phyloP scores from a whole-genome alignment of 2,329 filamentous ascomycete genomes.

The Aspergillus chevalieri region DNA sequence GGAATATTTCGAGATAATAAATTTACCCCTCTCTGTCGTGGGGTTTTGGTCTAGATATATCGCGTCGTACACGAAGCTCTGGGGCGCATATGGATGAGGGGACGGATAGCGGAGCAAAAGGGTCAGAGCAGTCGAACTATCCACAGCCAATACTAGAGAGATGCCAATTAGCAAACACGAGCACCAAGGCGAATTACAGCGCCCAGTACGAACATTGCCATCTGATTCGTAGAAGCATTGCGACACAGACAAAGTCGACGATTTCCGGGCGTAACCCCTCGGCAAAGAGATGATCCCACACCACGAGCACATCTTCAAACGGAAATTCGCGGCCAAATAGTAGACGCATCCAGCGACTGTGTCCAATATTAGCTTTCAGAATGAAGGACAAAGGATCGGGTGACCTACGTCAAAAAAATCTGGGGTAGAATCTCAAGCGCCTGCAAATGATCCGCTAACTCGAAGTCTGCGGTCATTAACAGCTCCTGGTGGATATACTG shows the following conservation, averaged over 20 bases:
- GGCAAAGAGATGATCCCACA: constrained; percentile 91
- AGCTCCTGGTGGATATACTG: constrained; percentile 79
- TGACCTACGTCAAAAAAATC: constrained; percentile 79
- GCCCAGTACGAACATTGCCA: constrained; percentile 64
- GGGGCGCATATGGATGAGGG: constrained; percentile 59
- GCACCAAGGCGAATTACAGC: constrained; percentile 13
- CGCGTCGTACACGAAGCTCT: constrained; percentile 81
- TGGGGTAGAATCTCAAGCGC: constrained; percentile 88
- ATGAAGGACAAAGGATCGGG: background rate
- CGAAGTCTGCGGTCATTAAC: constrained; percentile 72
- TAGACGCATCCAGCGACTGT: constrained; percentile 83
- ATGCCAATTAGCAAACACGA: constrained; percentile 15
- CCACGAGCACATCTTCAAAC: constrained; percentile 71
- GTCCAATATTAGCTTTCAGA: constrained; percentile 7
- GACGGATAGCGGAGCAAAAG: constrained; percentile 77
- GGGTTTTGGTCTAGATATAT: constrained; percentile 47
- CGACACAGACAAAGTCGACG: constrained; percentile 84
- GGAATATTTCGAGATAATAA: constrained; percentile 43
- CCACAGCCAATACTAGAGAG: constrained; percentile 66
- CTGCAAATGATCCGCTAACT: constrained; percentile 72
- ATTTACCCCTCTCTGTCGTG: constrained; percentile 37
- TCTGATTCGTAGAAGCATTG: constrained; percentile 86
- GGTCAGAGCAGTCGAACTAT: constrained; percentile 80
- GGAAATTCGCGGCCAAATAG: constrained; percentile 91
- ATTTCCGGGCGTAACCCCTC: constrained; percentile 74